These are phyloP conservation scores for Pichia cephalocereana DNA, from an alignment of 805 yeast species.

Conservation along the genomic window DNA sequence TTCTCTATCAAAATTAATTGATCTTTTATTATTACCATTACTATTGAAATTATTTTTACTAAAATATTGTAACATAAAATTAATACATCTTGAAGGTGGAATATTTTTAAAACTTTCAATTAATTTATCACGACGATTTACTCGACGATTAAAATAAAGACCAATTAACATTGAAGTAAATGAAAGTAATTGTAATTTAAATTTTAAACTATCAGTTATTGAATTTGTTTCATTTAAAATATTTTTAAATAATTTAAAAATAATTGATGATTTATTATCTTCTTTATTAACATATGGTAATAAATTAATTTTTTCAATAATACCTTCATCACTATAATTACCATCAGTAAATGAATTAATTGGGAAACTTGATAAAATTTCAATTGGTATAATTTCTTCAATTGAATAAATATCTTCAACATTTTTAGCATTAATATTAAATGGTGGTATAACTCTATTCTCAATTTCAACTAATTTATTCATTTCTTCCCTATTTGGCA, in stretches of 20 bases:
- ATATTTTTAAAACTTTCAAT: slow-evolving; percentile 56
- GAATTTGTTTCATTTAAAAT: background rate
- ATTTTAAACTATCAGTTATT: slow-evolving; percentile 19
- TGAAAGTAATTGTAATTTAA: slow-evolving; percentile 62
- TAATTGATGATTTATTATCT: background rate
- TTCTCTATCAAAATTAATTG: slow-evolving; percentile 8
- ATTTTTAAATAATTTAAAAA: slow-evolving; percentile 1
- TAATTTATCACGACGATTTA: slow-evolving; percentile 48
- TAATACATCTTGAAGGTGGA: slow-evolving; percentile 68
- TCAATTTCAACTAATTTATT: slow-evolving; percentile 42
- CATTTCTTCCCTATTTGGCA: slow-evolving; percentile 67
- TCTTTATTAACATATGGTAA: slow-evolving; percentile 3
- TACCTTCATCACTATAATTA: slow-evolving; percentile 42
- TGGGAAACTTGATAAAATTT: slow-evolving; percentile 55
- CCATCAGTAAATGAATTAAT: slow-evolving; percentile 47
- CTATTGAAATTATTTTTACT: slow-evolving; percentile 60
- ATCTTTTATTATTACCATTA: slow-evolving; percentile 37
- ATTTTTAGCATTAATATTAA: slow-evolving; percentile 67
- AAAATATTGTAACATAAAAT: slow-evolving; percentile 63
- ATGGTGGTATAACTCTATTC: slow-evolving; percentile 79
- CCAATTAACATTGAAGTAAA: slow-evolving; percentile 77
- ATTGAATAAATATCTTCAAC: slow-evolving; percentile 80
- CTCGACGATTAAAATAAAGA: slow-evolving; percentile 64
- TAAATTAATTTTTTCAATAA: slow-evolving; percentile 13
- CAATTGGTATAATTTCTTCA: slow-evolving; percentile 55